Evolutionary conservation across 2,329 filamentous ascomycete genomes (phyloP).

Genomic region (Colletotrichum trifolii): DNA sequence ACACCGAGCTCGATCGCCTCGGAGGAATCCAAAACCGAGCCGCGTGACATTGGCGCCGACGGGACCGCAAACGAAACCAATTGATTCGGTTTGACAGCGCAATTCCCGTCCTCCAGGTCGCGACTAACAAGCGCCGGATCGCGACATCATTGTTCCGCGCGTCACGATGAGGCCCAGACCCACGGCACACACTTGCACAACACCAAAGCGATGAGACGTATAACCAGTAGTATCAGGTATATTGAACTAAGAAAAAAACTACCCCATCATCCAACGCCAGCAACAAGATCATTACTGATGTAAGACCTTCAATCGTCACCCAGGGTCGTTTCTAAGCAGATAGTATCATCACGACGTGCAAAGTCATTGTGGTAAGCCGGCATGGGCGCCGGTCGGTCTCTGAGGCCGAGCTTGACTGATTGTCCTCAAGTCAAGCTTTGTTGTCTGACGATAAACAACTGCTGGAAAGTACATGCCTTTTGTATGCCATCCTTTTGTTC

Average conservation of each 20-base stretch:
- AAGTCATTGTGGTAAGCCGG: constrained; percentile 63
- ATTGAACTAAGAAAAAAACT: no score
- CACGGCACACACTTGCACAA: not conserved
- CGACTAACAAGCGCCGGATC: not conserved
- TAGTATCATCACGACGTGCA: constrained; percentile 50
- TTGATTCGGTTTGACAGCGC: no score
- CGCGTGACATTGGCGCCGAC: not conserved
- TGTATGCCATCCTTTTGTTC: constrained; percentile 48
- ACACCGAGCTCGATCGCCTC: constrained; percentile 31
- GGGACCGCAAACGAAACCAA: not conserved
- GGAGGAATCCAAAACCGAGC: constrained; percentile 28
- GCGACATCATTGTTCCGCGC: constrained; percentile 3
- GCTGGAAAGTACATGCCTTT: constrained; percentile 52
- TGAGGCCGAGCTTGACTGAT: constrained; percentile 75
- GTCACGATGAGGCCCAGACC: no score
- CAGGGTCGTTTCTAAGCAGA: not conserved
- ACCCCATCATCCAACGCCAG: constrained; percentile 7
- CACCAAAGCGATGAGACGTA: no score
- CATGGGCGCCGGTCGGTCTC: constrained; percentile 77
- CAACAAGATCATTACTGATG: constrained; percentile 1
- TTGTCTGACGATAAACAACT: constrained; percentile 55
- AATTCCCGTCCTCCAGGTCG: no score
- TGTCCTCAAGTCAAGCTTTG: constrained; percentile 62
- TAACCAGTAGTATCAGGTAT: no score
- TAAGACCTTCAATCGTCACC: not conserved